phyloP scores from a whole-genome alignment of 306 rosid genomes.

The Vachellia pachyceras region DNA sequence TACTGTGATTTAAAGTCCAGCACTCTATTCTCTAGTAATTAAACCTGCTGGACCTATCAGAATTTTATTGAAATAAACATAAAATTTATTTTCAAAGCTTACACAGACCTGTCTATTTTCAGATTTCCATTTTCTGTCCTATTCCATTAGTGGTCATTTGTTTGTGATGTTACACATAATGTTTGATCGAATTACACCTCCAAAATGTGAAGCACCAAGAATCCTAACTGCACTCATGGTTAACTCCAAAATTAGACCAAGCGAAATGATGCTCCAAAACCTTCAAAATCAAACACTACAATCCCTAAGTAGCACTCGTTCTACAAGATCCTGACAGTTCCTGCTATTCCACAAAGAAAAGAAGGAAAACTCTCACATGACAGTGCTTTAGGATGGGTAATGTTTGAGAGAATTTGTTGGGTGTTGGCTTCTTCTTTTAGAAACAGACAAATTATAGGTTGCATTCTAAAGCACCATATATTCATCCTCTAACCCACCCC shows the following conservation, averaged over 20 bases:
- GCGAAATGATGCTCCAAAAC: not conserved
- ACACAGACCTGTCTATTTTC: not conserved
- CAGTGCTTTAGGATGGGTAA: not conserved
- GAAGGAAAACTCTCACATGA: not conserved
- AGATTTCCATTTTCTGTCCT: not conserved
- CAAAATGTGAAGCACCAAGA: not conserved
- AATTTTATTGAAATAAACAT: not conserved
- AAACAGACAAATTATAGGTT: not conserved
- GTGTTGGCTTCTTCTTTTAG: not conserved
- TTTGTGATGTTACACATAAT: not conserved
- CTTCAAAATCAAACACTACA: not conserved
- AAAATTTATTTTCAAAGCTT: conserved; percentile 1
- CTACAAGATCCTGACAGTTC: no score
- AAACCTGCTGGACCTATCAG: not conserved
- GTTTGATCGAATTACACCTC: not conserved
- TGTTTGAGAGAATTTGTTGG: not conserved
- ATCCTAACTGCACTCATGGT: not conserved
- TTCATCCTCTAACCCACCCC: not conserved
- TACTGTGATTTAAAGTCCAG: not conserved
- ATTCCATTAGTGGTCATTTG: not conserved
- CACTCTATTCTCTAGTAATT: not conserved
- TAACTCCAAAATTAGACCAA: not conserved
- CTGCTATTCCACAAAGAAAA: no score
- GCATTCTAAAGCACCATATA: not conserved
- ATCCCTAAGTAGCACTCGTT: not conserved